A percentile compares a stretch with the other conserved stretches of the same genome.
Evolutionary conservation across 1,139 yeast genomes (phyloP).

Genomic region (Hanseniaspora gamundiae): DNA sequence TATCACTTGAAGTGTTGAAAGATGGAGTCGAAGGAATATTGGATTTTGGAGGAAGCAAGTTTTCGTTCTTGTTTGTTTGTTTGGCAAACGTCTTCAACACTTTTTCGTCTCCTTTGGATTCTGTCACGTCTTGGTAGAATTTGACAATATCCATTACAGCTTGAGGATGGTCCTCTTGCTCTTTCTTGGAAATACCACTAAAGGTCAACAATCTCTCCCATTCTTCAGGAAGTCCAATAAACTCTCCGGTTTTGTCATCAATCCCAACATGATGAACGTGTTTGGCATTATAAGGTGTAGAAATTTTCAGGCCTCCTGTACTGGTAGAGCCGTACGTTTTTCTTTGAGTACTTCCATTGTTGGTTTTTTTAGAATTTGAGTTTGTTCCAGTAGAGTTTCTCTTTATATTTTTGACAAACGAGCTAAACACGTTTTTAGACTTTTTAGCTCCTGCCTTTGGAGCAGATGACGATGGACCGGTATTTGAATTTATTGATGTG

Average conservation of each 20-base stretch:
- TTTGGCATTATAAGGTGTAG: slow-evolving; percentile 82
- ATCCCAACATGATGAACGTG: slow-evolving; percentile 92
- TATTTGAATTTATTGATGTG: slow-evolving; percentile 9
- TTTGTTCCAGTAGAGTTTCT: slow-evolving; percentile 18
- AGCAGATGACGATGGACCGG: slow-evolving; percentile 16
- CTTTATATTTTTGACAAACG: slow-evolving; percentile 35
- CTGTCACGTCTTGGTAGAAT: slow-evolving; percentile 61
- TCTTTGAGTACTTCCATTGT: slow-evolving; percentile 26
- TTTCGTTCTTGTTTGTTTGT: background rate
- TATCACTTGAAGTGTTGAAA: slow-evolving; percentile 21
- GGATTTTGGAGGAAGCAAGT: background rate
- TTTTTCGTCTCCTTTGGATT: slow-evolving; percentile 45
- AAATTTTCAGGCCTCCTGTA: slow-evolving; percentile 40
- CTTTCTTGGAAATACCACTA: slow-evolving; percentile 74
- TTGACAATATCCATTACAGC: slow-evolving; percentile 91
- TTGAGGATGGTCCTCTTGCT: slow-evolving; percentile 75
- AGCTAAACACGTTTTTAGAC: slow-evolving; percentile 39
- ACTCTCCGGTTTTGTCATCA: slow-evolving; percentile 70
- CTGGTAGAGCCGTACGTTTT: slow-evolving; percentile 14
- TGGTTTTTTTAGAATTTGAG: slow-evolving; percentile 18
- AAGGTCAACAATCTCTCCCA: slow-evolving; percentile 81
- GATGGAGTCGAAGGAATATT: slow-evolving; percentile 18
- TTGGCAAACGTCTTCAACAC: slow-evolving; percentile 59
- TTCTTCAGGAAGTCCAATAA: slow-evolving; percentile 81
- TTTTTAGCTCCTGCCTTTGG: slow-evolving; percentile 25